Conservation (phyloP, 352 stramenopile species). For the Achlya hypogyna region DNA sequence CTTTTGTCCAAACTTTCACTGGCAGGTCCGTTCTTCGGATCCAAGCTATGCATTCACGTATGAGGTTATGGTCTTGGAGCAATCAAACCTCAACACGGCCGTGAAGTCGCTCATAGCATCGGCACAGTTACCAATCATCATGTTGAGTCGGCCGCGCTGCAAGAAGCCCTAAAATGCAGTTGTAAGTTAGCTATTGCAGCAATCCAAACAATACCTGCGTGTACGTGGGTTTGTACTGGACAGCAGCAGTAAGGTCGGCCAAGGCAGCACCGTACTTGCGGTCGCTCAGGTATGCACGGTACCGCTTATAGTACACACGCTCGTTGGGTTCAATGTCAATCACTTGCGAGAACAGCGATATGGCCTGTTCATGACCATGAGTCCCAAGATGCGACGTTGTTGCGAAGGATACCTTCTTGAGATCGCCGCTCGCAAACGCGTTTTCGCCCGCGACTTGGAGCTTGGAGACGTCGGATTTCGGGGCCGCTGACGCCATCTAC, state of each 20-base stretch:
- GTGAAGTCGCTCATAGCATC: slow-evolving; percentile 54
- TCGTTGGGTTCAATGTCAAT: slow-evolving; percentile 75
- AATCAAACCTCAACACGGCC: slow-evolving; percentile 37
- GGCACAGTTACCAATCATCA: slow-evolving; percentile 65
- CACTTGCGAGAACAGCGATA: slow-evolving; percentile 66
- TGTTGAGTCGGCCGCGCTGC: slow-evolving; percentile 64
- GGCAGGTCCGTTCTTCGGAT: slow-evolving; percentile 42
- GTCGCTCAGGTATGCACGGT: slow-evolving; percentile 69
- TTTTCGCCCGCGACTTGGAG: slow-evolving; percentile 67
- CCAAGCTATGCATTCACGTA: slow-evolving; percentile 27
- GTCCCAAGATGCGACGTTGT: background rate
- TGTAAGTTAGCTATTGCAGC: too few species aligned
- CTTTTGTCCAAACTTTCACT: slow-evolving; percentile 53
- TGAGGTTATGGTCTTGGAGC: background rate
- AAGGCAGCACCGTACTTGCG: slow-evolving; percentile 69
- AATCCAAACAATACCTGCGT: slow-evolving; percentile 44
- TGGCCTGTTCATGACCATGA: slow-evolving; percentile 31
- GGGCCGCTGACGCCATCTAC: background rate
- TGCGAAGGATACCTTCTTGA: slow-evolving; percentile 39
- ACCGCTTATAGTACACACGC: slow-evolving; percentile 80
- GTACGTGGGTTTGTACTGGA: slow-evolving; percentile 67
- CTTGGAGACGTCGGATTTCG: slow-evolving; percentile 27
- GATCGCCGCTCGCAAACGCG: slow-evolving; percentile 63
- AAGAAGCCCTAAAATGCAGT: slow-evolving; percentile 48
- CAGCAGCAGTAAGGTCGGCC: slow-evolving; percentile 53